Conservation (phyloP, 192 early-diverging fungal genomes). For the Entomortierella parvispora region DNA sequence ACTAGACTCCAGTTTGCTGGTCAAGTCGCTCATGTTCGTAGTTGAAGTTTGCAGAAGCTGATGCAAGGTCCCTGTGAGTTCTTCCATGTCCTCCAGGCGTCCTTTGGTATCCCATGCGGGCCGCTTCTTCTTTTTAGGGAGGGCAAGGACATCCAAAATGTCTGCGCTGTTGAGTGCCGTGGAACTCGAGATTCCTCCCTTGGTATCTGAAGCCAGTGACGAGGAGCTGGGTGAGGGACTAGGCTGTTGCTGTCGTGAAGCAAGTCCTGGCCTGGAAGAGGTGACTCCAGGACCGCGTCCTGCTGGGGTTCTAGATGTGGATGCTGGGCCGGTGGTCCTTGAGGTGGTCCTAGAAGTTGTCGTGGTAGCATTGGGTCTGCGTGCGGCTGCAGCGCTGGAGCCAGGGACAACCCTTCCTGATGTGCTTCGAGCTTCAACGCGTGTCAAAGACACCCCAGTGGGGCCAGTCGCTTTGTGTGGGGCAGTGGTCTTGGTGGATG, state of each 20-base stretch:
- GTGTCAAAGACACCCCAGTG: too few species aligned
- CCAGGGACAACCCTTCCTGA: too few species aligned
- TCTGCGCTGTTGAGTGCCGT: constrained; percentile 1
- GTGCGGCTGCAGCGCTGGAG: too few species aligned
- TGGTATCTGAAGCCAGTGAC: background rate
- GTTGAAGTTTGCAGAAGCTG: constrained; percentile 59
- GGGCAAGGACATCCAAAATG: constrained; percentile 3
- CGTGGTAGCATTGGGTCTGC: background rate
- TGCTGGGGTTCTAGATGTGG: background rate
- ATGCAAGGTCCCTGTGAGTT: constrained; percentile 53
- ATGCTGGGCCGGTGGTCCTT: background rate
- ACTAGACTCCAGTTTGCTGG: constrained; percentile 62
- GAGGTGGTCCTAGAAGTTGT: background rate
- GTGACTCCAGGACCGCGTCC: background rate
- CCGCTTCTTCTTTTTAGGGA: constrained; percentile 68
- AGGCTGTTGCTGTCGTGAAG: background rate
- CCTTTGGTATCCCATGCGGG: constrained; percentile 83
- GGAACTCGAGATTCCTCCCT: background rate
- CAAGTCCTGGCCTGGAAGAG: too few species aligned
- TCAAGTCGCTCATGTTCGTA: constrained; percentile 60
- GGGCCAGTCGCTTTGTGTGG: too few species aligned
- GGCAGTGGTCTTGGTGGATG: too few species aligned
- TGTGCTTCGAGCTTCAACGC: too few species aligned
- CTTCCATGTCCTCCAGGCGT: constrained; percentile 83
- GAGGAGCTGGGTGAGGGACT: constrained; percentile 14